Base-by-base conservation (phyloP, 2,329 filamentous ascomycete genomes). In the Orbilia blumenaviensis region DNA sequence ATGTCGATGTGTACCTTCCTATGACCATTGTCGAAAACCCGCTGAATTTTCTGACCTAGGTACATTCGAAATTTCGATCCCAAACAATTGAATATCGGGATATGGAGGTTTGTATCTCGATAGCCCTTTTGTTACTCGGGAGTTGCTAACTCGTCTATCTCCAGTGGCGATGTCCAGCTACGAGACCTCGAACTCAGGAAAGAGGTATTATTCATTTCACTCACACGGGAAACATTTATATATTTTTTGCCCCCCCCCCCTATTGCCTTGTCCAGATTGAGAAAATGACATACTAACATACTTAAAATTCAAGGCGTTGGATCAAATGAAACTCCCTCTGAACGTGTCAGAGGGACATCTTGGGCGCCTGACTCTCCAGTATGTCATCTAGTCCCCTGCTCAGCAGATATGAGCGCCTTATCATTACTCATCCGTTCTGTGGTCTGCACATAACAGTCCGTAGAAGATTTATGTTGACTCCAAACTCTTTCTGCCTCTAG, bases 21-120 rank as follows among this genome's bases (percentile, higher is more conserved):
- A 1, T 18, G n/a, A 6, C 18, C 29, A 14, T 8, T 9, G 7
- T 34, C 2, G 16, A 38, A 16, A 5, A 36, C 4, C 36, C 9
- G 8, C 52, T 56, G 10, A 44, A 14, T 23, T 58, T 38, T 32
- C 50, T 29, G 62, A 12, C 42, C 12, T 25, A 80, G 80, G 80
- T 80, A 80, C 84, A 94, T 99, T 84, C 94, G 96, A 88, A 98
- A 99, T 85, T 99, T 99, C 83, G 95, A 99, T 84, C 93, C 95
- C 66, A 91, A 93, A 81, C 95, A 99, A 86, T 88, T 99, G 79
- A 99, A 99, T 83, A 94, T 99, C 78, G 95, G 96, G 78, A 99
- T 99, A 81, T 99, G 94, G 95, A 96, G 78, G 79, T 80, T 34
- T 41, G 42, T 16, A 38, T 8, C n/a, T n/a, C 12, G 44, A 5